Conservation (phyloP, 495 filamentous ascomycete species). For the Acidiella bohemica region DNA sequence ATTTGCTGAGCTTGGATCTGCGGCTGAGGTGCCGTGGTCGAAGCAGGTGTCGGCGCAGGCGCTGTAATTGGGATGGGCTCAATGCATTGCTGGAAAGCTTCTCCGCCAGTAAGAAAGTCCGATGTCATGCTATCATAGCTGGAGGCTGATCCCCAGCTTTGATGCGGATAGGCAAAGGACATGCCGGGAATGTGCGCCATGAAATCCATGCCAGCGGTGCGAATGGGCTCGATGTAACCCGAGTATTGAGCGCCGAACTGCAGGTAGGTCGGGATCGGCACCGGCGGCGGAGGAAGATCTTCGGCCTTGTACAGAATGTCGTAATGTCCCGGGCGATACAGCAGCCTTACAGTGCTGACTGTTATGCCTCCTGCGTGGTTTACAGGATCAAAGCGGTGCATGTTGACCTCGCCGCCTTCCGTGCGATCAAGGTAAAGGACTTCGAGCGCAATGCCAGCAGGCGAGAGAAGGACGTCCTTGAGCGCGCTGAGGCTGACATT, state of each 20-base stretch:
- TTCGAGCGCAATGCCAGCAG: constrained; percentile 67
- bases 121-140: constrained; percentile 12
- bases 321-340: constrained; percentile 78
- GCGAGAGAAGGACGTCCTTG: constrained; percentile 65
- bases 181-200: constrained; percentile 16
- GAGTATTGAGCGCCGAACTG: constrained; percentile 15
- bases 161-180: constrained; percentile 16
- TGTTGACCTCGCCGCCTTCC: constrained; percentile 63
- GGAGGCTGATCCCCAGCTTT: constrained; percentile 11
- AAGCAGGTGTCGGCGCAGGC: constrained; percentile 7
- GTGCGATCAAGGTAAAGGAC: constrained; percentile 88
- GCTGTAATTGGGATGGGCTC: constrained; percentile 10
- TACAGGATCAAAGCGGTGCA: constrained; percentile 50
- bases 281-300: constrained; percentile 26
- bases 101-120: constrained; percentile 10
- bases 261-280: constrained; percentile 9
- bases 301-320: constrained; percentile 75
- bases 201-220: constrained; percentile 12
- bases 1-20: constrained; percentile 13
- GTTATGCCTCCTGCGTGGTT: constrained; percentile 30
- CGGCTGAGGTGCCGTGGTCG: constrained; percentile 6
- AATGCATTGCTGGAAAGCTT: constrained; percentile 11
- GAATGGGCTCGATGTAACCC: constrained; percentile 7
- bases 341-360: constrained; percentile 47
- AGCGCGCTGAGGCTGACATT: constrained; percentile 67